phyloP scores from a whole-genome alignment of 805 yeast species.

The Wickerhamiella kurtzmanii region DNA sequence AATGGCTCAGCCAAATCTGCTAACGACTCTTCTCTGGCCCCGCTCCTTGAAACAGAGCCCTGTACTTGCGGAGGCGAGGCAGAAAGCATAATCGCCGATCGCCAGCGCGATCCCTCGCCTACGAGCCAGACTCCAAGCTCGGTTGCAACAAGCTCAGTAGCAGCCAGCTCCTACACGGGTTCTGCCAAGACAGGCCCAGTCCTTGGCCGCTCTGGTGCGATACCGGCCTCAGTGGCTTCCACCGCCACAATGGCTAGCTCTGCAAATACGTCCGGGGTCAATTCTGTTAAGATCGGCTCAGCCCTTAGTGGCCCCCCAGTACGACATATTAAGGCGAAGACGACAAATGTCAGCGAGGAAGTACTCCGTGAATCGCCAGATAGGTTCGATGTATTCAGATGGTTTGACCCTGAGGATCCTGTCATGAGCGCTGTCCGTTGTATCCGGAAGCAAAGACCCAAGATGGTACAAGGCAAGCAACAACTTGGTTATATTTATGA shows the following conservation, averaged over 20 bases:
- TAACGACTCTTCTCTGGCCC: too few species aligned
- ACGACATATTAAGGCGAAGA: constrained; percentile 16
- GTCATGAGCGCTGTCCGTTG: constrained; percentile 21
- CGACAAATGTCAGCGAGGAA: constrained; percentile 20
- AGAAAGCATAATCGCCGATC: background rate
- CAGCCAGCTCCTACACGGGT: background rate
- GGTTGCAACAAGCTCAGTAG: too few species aligned
- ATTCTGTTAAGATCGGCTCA: constrained; percentile 1
- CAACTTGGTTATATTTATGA: constrained; percentile 29
- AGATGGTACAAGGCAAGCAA: constrained; percentile 31
- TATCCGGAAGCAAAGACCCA: constrained; percentile 30
- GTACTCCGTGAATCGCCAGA: constrained; percentile 17
- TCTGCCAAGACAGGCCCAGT: constrained; percentile 2
- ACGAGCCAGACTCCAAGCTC: too few species aligned
- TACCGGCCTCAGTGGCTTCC: background rate
- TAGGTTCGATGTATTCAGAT: constrained; percentile 13
- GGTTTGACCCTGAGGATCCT: constrained; percentile 16
- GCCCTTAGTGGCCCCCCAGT: constrained; percentile 16
- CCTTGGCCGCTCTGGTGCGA: background rate
- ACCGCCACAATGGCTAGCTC: background rate
- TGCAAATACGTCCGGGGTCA: background rate
- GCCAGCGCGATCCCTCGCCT: background rate
- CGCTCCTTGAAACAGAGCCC: too few species aligned
- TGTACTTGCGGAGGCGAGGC: background rate
- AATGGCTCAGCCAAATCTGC: too few species aligned